Evolutionary conservation across 495 filamentous ascomycete genomes (phyloP).

Genomic region (Penicillium goetzii): DNA sequence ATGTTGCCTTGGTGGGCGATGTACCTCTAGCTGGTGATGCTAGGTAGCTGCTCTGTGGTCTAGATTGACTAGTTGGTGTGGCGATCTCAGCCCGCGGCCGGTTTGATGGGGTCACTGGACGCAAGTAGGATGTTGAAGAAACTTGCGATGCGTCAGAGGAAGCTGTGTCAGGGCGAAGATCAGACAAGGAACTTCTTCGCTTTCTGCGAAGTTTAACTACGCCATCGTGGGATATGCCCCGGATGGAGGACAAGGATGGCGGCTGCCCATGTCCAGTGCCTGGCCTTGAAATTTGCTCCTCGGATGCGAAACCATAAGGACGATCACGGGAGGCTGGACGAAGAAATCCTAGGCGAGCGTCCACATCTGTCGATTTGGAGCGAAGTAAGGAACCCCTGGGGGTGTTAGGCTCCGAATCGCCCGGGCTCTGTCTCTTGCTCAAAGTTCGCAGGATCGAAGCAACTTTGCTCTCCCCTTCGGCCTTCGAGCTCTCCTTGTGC

Average conservation of each 20-base stretch:
- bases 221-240: constrained; percentile 39
- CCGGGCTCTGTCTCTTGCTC: constrained; percentile 75
- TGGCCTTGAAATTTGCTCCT: constrained; percentile 50
- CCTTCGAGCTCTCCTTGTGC: constrained; percentile 73
- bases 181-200: constrained; percentile 88
- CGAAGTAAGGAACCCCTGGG: constrained; percentile 67
- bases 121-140: constrained; percentile 41
- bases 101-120: constrained; percentile 43
- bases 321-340: constrained; percentile 71
- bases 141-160: constrained; percentile 40
- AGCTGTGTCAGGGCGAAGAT: constrained; percentile 69
- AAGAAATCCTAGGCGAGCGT: constrained; percentile 52
- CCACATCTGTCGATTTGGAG: constrained; percentile 82
- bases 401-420: constrained; percentile 58
- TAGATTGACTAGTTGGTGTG: constrained; percentile 40
- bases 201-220: constrained; percentile 65
- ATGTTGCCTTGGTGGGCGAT: constrained; percentile 37
- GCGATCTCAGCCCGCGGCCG: constrained; percentile 34
- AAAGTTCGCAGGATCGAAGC: constrained; percentile 84
- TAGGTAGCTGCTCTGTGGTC: constrained; percentile 41
- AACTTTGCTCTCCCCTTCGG: constrained; percentile 66
- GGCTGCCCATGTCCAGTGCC: constrained; percentile 51
- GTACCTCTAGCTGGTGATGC: constrained; percentile 37
- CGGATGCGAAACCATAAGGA: constrained; percentile 51
- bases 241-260: constrained; percentile 42